phyloP scores from a whole-genome alignment of 352 stramenopile genomes.

The Globisporangium paddicum region DNA sequence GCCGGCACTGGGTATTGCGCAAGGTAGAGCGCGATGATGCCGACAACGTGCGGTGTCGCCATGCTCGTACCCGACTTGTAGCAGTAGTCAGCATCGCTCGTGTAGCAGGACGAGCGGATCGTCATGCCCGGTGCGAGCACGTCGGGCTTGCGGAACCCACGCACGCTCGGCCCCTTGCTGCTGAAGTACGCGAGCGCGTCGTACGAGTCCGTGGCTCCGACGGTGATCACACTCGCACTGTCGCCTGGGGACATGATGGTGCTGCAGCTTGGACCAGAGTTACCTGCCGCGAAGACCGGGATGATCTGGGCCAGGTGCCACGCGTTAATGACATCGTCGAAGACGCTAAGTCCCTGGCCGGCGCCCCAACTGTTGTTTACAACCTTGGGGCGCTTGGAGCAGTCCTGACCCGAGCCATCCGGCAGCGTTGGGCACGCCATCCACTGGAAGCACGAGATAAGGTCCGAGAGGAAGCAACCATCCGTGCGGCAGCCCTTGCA shows the following conservation, averaged over 20 bases:
- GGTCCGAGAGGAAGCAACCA: conserved; percentile 5
- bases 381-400: conserved; percentile 41
- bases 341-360: conserved; percentile 36
- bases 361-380: conserved; percentile 75
- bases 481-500: conserved; percentile 12
- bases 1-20: conserved; percentile 25
- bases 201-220: conserved; percentile 48
- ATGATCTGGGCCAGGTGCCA: conserved; percentile 53
- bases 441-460: conserved; percentile 22
- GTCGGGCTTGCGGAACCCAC: conserved; percentile 45
- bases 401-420: conserved; percentile 31
- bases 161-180: conserved; percentile 45
- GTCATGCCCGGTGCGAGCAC: conserved; percentile 38
- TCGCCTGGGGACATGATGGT: conserved; percentile 52
- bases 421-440: conserved; percentile 53
- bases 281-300: conserved; percentile 49
- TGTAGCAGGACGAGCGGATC: conserved; percentile 48
- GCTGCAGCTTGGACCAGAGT: conserved; percentile 40
- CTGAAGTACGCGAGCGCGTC: conserved; percentile 42
- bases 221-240: conserved; percentile 50
- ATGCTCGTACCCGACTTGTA: conserved; percentile 65
- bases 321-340: conserved; percentile 35
- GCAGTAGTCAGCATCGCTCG: conserved; percentile 38
- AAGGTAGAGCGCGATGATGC: conserved; percentile 49
- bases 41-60: conserved; percentile 55